Conservation (phyloP, 495 filamentous ascomycete species). For the Talaromyces wortmannii region DNA sequence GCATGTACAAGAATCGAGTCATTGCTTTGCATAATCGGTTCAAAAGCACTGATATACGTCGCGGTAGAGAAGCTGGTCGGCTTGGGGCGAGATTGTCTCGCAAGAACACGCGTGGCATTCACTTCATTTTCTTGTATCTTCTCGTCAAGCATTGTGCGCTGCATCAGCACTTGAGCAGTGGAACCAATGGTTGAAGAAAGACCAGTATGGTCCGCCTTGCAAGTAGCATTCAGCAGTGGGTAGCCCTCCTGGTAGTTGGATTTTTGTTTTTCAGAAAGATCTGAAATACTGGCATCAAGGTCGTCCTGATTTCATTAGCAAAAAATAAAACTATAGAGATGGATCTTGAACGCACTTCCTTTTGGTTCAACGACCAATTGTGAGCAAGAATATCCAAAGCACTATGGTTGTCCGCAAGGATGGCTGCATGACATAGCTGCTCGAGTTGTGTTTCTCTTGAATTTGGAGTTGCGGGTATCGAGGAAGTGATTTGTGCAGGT, state of each 20-base stretch:
- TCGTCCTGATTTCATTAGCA: constrained; percentile 31
- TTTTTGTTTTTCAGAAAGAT: constrained; percentile 48
- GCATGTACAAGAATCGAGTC: constrained; percentile 21
- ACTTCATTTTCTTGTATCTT: constrained; percentile 12
- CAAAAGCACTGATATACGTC: constrained; percentile 24
- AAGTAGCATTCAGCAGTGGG: constrained; percentile 49
- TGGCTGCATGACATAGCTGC: constrained; percentile 14
- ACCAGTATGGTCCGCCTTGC: constrained; percentile 31
- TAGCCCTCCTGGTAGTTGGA: constrained; percentile 60
- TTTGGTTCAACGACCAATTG: constrained; percentile 18
- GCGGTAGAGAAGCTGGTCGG: constrained; percentile 7
- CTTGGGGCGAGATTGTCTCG: constrained; percentile 10
- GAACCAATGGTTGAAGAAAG: constrained; percentile 24
- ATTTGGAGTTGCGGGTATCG: not conserved
- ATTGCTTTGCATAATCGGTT: constrained; percentile 25
- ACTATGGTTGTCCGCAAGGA: constrained; percentile 29
- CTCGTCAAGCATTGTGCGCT: constrained; percentile 23
- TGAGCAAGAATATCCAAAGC: constrained; percentile 29
- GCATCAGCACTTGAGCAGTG: constrained; percentile 27
- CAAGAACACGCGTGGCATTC: constrained; percentile 19
- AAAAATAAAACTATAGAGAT: constrained; percentile 3
- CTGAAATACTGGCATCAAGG: constrained; percentile 57
- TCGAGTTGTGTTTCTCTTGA: constrained; percentile 23
- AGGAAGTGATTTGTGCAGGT: not conserved
- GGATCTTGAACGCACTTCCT: constrained; percentile 16